Conservation (phyloP, 805 yeast species). For the Cyberlindnera americana region DNA sequence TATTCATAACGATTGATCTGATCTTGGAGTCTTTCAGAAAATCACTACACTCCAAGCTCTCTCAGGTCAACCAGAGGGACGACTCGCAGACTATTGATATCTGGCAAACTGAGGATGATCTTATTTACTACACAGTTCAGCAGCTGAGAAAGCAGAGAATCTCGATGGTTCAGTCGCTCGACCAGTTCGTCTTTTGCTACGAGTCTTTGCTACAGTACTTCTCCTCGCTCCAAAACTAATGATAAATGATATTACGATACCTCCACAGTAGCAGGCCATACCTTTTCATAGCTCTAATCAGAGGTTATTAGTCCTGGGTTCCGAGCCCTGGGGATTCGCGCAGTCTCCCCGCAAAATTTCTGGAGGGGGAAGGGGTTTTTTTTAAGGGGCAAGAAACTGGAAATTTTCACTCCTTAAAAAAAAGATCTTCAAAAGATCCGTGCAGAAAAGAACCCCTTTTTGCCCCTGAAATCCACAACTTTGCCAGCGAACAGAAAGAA, state of each 20-base stretch:
- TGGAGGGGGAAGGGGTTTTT: too few species aligned
- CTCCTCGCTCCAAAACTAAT: slow-evolving; percentile 3
- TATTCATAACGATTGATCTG: slow-evolving; percentile 66
- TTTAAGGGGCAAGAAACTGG: too few species aligned
- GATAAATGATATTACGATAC: neutral
- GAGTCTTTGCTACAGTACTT: slow-evolving; percentile 42
- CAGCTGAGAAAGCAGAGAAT: slow-evolving; percentile 69
- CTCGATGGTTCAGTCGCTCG: slow-evolving; percentile 80
- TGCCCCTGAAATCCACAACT: neutral
- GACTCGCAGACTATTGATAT: slow-evolving; percentile 5
- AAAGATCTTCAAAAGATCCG: neutral
- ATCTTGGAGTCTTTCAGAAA: slow-evolving; percentile 19
- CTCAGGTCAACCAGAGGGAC: neutral
- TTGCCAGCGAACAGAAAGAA: too few species aligned
- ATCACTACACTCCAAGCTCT: neutral
- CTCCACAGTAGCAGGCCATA: too few species aligned
- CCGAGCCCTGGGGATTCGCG: too few species aligned
- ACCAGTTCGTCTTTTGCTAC: slow-evolving; percentile 72
- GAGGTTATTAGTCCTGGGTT: too few species aligned
- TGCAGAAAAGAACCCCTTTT: neutral
- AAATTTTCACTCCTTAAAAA: neutral
- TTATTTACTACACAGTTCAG: slow-evolving; percentile 56
- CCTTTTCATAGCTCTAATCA: too few species aligned
- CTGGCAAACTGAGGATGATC: slow-evolving; percentile 41
- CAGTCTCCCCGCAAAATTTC: neutral